These are phyloP conservation scores for Fusarium vanettenii DNA, from an alignment of 2,329 filamentous ascomycete genomes.

Conservation along the genomic window DNA sequence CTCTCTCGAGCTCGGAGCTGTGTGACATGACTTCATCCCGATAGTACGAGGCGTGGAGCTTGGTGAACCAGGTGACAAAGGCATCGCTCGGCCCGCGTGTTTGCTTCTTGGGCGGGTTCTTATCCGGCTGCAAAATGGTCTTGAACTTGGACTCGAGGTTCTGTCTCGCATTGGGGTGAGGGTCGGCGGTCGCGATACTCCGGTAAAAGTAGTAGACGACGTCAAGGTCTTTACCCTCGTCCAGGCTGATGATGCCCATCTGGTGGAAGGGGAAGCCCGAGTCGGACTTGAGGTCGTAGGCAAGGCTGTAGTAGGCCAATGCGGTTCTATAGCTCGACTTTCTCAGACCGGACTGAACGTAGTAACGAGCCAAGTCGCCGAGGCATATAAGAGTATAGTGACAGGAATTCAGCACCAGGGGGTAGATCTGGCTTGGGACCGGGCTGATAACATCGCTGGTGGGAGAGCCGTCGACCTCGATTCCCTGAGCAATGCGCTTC, in stretches of 20 bases:
- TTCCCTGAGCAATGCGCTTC: constrained; percentile 54
- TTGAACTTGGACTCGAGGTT: constrained; percentile 87
- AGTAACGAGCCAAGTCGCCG: constrained; percentile 91
- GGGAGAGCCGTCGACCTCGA: constrained; percentile 51
- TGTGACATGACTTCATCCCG: constrained; percentile 79
- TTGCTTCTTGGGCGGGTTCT: constrained; percentile 45
- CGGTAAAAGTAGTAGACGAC: constrained; percentile 92
- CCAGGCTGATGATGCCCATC: constrained; percentile 85
- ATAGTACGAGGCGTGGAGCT: constrained; percentile 87
- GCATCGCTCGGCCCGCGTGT: constrained; percentile 63
- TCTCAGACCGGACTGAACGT: constrained; percentile 78
- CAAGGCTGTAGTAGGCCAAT: constrained; percentile 85
- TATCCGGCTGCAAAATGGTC: constrained; percentile 56
- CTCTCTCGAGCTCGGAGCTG: constrained; percentile 84
- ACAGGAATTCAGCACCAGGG: constrained; percentile 77
- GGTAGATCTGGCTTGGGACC: constrained; percentile 62
- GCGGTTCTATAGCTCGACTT: constrained; percentile 82
- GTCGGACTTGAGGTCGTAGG: constrained; percentile 79
- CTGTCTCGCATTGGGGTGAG: constrained; percentile 77
- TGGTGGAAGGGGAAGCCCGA: constrained; percentile 91
- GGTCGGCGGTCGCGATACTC: constrained; percentile 78
- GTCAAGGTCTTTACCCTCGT: constrained; percentile 82
- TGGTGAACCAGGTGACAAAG: constrained; percentile 84
- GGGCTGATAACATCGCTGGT: constrained; percentile 54
- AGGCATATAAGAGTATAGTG: constrained; percentile 87